phyloP scores from a whole-genome alignment of 371 early-diverging fungal genomes.

The Mortierella sp. region DNA sequence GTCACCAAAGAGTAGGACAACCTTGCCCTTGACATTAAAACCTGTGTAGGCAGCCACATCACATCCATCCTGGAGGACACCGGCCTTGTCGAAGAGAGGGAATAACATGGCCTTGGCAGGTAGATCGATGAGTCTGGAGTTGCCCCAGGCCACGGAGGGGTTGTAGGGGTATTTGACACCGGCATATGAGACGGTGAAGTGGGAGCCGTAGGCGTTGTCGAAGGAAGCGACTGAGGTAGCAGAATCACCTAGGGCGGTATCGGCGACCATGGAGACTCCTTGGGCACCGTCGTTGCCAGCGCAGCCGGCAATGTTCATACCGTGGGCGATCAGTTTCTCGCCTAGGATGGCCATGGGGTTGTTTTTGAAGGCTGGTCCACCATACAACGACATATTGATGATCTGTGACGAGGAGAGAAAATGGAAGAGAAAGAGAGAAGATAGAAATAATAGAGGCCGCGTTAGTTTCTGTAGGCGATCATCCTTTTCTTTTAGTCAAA shows the following conservation, averaged over 20 bases:
- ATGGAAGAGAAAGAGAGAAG: neutral
- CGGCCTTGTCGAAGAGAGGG: slow-evolving; percentile 28
- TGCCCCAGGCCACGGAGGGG: slow-evolving; percentile 9
- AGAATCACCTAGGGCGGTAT: slow-evolving; percentile 72
- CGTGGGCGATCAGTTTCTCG: slow-evolving; percentile 59
- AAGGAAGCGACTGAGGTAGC: slow-evolving; percentile 81
- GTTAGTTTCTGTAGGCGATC: neutral
- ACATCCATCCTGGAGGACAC: slow-evolving; percentile 64
- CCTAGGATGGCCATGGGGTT: slow-evolving; percentile 62
- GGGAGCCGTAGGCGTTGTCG: slow-evolving; percentile 65
- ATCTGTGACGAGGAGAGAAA: slow-evolving; percentile 26
- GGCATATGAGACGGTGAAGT: slow-evolving; percentile 34
- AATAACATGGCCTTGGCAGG: slow-evolving; percentile 22
- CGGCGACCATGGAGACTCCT: slow-evolving; percentile 72
- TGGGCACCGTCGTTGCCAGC: slow-evolving; percentile 77
- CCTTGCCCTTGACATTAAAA: slow-evolving; percentile 61
- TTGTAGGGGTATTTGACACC: slow-evolving; percentile 19
- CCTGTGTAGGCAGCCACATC: slow-evolving; percentile 33
- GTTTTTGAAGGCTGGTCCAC: slow-evolving; percentile 58
- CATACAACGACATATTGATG: slow-evolving; percentile 77
- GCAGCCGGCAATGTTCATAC: slow-evolving; percentile 64
- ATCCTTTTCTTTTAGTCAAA: neutral
- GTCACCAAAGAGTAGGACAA: slow-evolving; percentile 72
- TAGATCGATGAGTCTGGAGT: slow-evolving; percentile 17
- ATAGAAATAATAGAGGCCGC: neutral